A percentile compares a stretch with the other conserved stretches of the same genome.
These are phyloP conservation scores for Syncephalastrum sp. DNA, from an alignment of 371 early-diverging fungal genomes.

Conservation along the genomic window DNA sequence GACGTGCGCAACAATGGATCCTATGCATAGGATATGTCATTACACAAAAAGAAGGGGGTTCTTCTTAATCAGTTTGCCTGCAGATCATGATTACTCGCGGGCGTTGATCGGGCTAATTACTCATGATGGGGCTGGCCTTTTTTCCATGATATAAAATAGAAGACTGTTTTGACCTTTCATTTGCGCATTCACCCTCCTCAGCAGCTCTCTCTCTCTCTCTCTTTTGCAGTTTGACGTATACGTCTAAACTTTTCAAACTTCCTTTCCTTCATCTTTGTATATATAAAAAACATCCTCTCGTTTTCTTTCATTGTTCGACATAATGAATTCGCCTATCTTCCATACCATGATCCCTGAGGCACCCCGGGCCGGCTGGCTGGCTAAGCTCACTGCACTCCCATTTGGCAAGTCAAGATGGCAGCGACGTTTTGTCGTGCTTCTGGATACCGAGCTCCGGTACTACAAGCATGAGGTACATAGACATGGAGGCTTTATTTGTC, in stretches of 20 bases:
- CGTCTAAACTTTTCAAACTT: background rate
- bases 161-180: background rate
- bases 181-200: background rate
- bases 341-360: slow-evolving; percentile 23
- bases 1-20: too few relatives aligned
- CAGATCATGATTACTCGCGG: too few relatives aligned
- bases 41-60: too few relatives aligned
- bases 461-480: slow-evolving; percentile 31
- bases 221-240: too few relatives aligned
- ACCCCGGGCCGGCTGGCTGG: slow-evolving; percentile 14
- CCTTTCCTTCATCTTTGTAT: slow-evolving; percentile 1
- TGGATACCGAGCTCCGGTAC: slow-evolving; percentile 39
- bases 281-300: background rate
- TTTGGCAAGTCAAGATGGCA: slow-evolving; percentile 27
- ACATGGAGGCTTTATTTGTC: background rate
- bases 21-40: too few relatives aligned
- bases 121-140: background rate
- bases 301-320: slow-evolving; percentile 1
- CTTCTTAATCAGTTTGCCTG: slow-evolving; percentile 1
- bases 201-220: background rate
- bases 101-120: slow-evolving; percentile 5
- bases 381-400: slow-evolving; percentile 9
- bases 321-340: background rate
- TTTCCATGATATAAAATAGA: background rate
- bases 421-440: slow-evolving; percentile 34